Percentiles rank a stretch among this genome's conserved stretches.
Evolutionary conservation across 257 asterid species (phyloP).

Genomic region (Scutellaria minor): DNA sequence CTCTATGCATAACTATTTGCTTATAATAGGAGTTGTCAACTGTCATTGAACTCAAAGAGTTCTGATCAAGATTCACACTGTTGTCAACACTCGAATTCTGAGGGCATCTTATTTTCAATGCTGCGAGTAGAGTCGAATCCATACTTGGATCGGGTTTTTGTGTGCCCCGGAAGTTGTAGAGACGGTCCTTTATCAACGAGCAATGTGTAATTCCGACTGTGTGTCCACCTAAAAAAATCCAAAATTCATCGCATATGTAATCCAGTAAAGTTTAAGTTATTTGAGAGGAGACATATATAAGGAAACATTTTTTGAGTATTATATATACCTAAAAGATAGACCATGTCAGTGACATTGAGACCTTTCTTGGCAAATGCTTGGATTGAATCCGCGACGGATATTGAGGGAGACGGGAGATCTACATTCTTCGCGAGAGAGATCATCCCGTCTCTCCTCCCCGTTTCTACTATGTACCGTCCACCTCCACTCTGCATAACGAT

Average conservation of each 20-base stretch:
- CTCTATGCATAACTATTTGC: slow-evolving; percentile 48
- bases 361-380: slow-evolving; percentile 49
- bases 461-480: slow-evolving; percentile 46
- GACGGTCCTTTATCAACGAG: slow-evolving; percentile 51
- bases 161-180: slow-evolving; percentile 55
- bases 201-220: slow-evolving; percentile 68
- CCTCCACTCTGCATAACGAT: slow-evolving; percentile 53
- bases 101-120: slow-evolving; percentile 47
- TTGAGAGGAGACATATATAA: too few species aligned
- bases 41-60: slow-evolving; percentile 37
- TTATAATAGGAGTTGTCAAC: slow-evolving; percentile 60
- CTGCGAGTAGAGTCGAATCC: slow-evolving; percentile 39
- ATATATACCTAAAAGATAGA: slow-evolving; percentile 57
- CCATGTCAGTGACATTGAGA: slow-evolving; percentile 54
- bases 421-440: slow-evolving; percentile 52
- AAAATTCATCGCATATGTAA: too few species aligned
- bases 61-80: slow-evolving; percentile 56
- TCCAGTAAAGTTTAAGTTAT: too few species aligned
- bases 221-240: slow-evolving; percentile 55
- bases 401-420: slow-evolving; percentile 54
- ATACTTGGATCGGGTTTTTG: slow-evolving; percentile 57
- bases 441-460: slow-evolving; percentile 60
- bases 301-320: too few species aligned
- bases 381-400: slow-evolving; percentile 46
- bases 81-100: slow-evolving; percentile 35